phyloP scores from a whole-genome alignment of 129 eudicot species.

The Tagetes erecta region DNA sequence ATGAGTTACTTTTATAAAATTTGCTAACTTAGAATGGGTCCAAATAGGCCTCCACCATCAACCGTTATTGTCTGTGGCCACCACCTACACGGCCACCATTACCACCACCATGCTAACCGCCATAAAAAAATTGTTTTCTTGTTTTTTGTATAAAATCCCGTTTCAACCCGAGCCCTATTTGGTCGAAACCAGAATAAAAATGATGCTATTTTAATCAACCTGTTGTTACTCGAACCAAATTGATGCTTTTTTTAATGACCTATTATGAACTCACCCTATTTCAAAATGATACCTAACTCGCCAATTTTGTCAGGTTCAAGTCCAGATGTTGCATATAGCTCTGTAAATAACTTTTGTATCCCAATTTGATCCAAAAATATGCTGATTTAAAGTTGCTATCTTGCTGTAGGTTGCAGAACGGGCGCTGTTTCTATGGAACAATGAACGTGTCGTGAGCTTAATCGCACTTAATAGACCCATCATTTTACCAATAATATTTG shows the following conservation, averaged over 20 bases:
- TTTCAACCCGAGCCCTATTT: not conserved
- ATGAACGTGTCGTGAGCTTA: conserved; percentile 44
- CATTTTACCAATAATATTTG: conserved; percentile 57
- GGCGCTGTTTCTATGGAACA: conserved; percentile 49
- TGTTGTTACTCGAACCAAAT: not conserved
- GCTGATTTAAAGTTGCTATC: not conserved
- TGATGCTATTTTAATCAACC: not conserved
- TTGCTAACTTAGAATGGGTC: not conserved
- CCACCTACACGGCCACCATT: not conserved
- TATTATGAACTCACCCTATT: not conserved
- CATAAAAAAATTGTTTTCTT: not conserved
- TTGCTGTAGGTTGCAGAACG: conserved; percentile 45
- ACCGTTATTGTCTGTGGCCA: not conserved
- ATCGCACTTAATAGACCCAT: conserved; percentile 43
- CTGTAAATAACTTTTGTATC: not conserved
- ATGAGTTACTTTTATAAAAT: not conserved
- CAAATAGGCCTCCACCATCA: not conserved
- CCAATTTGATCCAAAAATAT: not conserved
- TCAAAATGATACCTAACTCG: not conserved
- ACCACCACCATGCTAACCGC: not conserved
- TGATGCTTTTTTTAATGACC: not conserved
- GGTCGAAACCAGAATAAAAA: not conserved
- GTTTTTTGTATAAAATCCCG: not conserved
- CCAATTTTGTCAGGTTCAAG: not conserved
- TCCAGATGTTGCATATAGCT: not conserved